Percentiles rank a stretch among this genome's conserved stretches.
Evolutionary conservation across 2,329 filamentous ascomycete genomes (phyloP).

Genomic region (Purpureocillium takamizusanense): DNA sequence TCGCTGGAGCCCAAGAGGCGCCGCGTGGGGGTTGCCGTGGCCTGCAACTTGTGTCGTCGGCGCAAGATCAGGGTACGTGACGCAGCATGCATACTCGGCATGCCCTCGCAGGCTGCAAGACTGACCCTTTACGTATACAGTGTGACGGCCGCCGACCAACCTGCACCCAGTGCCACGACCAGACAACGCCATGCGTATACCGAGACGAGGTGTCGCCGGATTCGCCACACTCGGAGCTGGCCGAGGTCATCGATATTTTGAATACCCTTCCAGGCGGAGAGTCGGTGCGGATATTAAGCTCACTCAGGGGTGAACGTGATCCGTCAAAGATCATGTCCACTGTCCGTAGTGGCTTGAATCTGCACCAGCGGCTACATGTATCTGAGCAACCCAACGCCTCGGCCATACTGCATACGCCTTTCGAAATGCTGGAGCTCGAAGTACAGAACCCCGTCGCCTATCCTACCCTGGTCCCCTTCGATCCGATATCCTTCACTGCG

Average conservation of each 20-base stretch:
- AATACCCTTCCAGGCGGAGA: slow-evolving; percentile 10
- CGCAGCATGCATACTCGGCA: neutral
- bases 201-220: slow-evolving; percentile 7
- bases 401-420: neutral
- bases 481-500: neutral
- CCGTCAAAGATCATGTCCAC: slow-evolving; percentile 11
- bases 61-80: slow-evolving; percentile 13
- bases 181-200: slow-evolving; percentile 9
- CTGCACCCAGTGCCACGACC: slow-evolving; percentile 11
- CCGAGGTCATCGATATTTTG: slow-evolving; percentile 16
- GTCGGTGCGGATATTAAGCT: slow-evolving; percentile 10
- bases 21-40: slow-evolving; percentile 13
- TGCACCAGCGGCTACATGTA: neutral
- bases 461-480: slow-evolving; percentile 1
- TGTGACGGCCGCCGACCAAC: slow-evolving; percentile 11
- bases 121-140: too few species aligned
- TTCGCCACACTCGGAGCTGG: slow-evolving; percentile 4
- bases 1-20: slow-evolving; percentile 8
- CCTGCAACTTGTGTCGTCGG: slow-evolving; percentile 14
- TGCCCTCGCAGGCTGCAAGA: neutral
- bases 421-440: slow-evolving; percentile 14
- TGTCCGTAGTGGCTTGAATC: slow-evolving; percentile 6
- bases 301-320: slow-evolving; percentile 13
- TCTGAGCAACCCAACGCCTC: neutral
- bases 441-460: slow-evolving; percentile 14